Base-by-base conservation (phyloP, 1,284 basidiomycete species). In the Sanghuangporus weigelae region DNA sequence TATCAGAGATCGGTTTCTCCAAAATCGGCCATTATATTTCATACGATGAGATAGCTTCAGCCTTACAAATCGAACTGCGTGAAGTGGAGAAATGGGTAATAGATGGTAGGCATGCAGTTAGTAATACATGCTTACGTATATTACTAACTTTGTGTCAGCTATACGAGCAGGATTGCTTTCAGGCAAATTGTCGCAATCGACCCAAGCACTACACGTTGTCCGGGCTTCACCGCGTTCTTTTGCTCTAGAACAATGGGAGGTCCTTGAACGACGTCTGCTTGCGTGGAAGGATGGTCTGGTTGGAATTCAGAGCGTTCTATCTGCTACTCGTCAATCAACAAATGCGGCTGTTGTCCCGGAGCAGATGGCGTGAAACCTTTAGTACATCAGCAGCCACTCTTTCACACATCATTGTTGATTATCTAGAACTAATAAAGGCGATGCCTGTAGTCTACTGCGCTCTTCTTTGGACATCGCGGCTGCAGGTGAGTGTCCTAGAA, bases 11-110 rank as follows among this genome's bases (percentile, higher is more conserved):
- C 35, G 91, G 86, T 35, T 89, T 91, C 69, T 79, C 87, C 66
- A 84, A 92, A 68, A 80, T 93, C 56, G 90, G 92, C 21, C 84
- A 87, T 60, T 86, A 90, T 69, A 77, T 97, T 14, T 74, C 87
- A 0, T 97, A 97, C 75, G 73, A 84, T 19, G 84, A 84, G 69
- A 84, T 96, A 60, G 87, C 90, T 1, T 77, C 84, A 12, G 81
- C 84, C 7, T 76, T 96, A 51, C 82, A 88, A 65, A 83, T 96
- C 11, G 82, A 87, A 44, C 70, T 77, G 26, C 78, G 81, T 36
- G 81, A 93, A 64, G 93, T 97, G 35, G 95, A 97, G 74, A 87
- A 85, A 71, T 96, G 93, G 93, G 88, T 90, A 57, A 96, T 96
- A 70, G 94, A 96, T 75, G 90, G 94, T 95, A 72, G 80, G 72